Evolutionary conservation across 495 filamentous ascomycete species (phyloP).

Genomic region (Mytilinidion resinicola): DNA sequence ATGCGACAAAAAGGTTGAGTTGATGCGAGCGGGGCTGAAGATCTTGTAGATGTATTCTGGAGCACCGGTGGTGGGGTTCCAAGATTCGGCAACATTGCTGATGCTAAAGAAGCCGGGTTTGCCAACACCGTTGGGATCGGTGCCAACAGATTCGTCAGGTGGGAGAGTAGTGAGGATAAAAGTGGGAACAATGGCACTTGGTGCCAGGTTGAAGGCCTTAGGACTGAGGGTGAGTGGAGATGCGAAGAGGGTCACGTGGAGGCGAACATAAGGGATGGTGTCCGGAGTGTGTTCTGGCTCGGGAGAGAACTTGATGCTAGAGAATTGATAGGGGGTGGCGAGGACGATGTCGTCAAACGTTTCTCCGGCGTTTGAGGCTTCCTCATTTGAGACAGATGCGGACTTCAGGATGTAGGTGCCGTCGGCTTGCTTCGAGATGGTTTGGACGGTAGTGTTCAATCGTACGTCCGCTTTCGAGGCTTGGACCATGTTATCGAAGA

Average conservation of each 20-base stretch:
- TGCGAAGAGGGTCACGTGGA: slow-evolving; percentile 86
- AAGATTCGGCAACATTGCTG: slow-evolving; percentile 61
- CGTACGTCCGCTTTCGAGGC: slow-evolving; percentile 52
- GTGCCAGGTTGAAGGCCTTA: slow-evolving; percentile 59
- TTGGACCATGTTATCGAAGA: slow-evolving; percentile 76
- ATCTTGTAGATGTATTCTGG: slow-evolving; percentile 90
- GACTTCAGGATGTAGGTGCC: slow-evolving; percentile 49
- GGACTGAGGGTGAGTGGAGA: slow-evolving; percentile 64
- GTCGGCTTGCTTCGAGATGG: slow-evolving; percentile 45
- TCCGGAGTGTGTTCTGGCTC: slow-evolving; percentile 51
- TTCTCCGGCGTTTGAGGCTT: slow-evolving; percentile 15
- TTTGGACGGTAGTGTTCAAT: slow-evolving; percentile 65
- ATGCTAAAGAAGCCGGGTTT: slow-evolving; percentile 80
- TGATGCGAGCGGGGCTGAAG: slow-evolving; percentile 71
- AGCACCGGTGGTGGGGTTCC: slow-evolving; percentile 46
- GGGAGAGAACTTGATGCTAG: slow-evolving; percentile 54
- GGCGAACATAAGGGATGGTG: slow-evolving; percentile 68
- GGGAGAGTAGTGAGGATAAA: slow-evolving; percentile 78
- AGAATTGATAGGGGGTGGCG: slow-evolving; percentile 69
- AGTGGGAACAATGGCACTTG: slow-evolving; percentile 50
- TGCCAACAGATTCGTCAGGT: slow-evolving; percentile 45
- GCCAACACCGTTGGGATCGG: slow-evolving; percentile 54
- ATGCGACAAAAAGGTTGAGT: slow-evolving; percentile 54
- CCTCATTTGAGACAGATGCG: slow-evolving; percentile 21
- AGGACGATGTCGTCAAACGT: slow-evolving; percentile 75